phyloP scores from a whole-genome alignment of 768 basidiomycete species.

The Trametes coccinea region DNA sequence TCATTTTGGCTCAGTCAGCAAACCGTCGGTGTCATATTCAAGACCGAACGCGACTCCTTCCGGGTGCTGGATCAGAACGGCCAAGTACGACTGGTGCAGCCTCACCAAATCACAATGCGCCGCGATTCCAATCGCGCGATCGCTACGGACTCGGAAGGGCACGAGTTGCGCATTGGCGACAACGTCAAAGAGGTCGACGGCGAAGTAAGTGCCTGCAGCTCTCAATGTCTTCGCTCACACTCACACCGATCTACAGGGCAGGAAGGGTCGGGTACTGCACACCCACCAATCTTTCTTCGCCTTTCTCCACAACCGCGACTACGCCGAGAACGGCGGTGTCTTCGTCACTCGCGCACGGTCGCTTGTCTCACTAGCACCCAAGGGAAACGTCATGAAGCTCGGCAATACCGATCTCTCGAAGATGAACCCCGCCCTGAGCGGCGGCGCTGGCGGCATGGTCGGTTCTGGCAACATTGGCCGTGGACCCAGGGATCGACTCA shows the following conservation, averaged over 20 bases:
- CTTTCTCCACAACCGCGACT: conserved; percentile 91
- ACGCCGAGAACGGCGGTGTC: conserved; percentile 88
- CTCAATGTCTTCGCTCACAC: not conserved
- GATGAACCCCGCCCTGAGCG: conserved; percentile 81
- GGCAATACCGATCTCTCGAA: conserved; percentile 78
- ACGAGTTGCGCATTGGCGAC: conserved; percentile 84
- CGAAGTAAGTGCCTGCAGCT: conserved; percentile 55
- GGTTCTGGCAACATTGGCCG: conserved; percentile 77
- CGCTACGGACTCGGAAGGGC: conserved; percentile 86
- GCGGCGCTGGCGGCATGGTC: conserved; percentile 73
- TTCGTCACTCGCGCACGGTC: conserved; percentile 89
- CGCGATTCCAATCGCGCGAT: conserved; percentile 79
- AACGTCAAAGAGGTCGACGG: conserved; percentile 91
- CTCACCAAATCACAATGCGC: conserved; percentile 93
- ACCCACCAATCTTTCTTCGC: conserved; percentile 93
- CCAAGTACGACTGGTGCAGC: conserved; percentile 83
- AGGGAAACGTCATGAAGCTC: conserved; percentile 67
- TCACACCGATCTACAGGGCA: conserved; percentile 48
- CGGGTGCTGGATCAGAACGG: conserved; percentile 95
- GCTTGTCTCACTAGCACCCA: conserved; percentile 83
- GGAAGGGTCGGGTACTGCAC: conserved; percentile 89
- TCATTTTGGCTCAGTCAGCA: conserved; percentile 56
- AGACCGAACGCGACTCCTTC: conserved; percentile 94
- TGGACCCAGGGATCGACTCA: conserved; percentile 79
- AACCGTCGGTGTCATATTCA: conserved; percentile 96